Percentiles rank a stretch among this genome's conserved stretches.
Conservation (phyloP, 176 grass and related monocot genomes). For the Zoysia pacifica region DNA sequence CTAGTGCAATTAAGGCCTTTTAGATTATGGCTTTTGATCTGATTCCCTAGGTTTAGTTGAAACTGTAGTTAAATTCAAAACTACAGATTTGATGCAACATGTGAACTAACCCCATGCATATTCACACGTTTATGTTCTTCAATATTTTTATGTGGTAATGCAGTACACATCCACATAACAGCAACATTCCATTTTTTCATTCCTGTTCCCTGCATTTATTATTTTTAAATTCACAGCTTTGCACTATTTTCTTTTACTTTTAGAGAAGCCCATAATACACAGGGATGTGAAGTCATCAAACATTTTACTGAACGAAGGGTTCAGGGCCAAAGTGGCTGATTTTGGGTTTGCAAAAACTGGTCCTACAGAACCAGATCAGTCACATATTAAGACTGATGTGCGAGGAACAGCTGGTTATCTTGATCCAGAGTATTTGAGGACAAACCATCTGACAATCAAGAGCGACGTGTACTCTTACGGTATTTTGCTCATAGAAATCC, state of each 20-base stretch:
- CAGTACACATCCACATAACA: neutral
- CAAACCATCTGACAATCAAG: slow-evolving; percentile 71
- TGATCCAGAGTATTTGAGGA: slow-evolving; percentile 90
- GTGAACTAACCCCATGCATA: slow-evolving; percentile 4
- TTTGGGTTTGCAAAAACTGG: slow-evolving; percentile 95
- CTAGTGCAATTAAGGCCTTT: neutral
- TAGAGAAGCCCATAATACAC: slow-evolving; percentile 97
- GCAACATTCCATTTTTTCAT: slow-evolving; percentile 6
- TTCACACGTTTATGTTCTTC: slow-evolving; percentile 12
- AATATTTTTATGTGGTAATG: slow-evolving; percentile 5
- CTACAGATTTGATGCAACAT: neutral
- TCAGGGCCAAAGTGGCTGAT: slow-evolving; percentile 92
- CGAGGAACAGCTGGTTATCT: slow-evolving; percentile 90
- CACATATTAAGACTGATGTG: slow-evolving; percentile 76
- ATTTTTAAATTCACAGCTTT: slow-evolving; percentile 18
- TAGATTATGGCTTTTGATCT: neutral
- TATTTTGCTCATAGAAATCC: slow-evolving; percentile 89
- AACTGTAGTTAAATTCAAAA: neutral
- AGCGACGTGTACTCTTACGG: slow-evolving; percentile 98
- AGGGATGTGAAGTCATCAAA: slow-evolving; percentile 93
- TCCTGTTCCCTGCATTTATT: neutral
- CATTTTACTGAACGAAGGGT: slow-evolving; percentile 79
- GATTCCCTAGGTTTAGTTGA: neutral
- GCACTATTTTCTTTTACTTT: slow-evolving; percentile 26
- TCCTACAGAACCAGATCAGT: slow-evolving; percentile 74